These are phyloP conservation scores for Cyberlindnera samutprakarnensis DNA, from an alignment of 805 yeast genomes.

Conservation along the genomic window DNA sequence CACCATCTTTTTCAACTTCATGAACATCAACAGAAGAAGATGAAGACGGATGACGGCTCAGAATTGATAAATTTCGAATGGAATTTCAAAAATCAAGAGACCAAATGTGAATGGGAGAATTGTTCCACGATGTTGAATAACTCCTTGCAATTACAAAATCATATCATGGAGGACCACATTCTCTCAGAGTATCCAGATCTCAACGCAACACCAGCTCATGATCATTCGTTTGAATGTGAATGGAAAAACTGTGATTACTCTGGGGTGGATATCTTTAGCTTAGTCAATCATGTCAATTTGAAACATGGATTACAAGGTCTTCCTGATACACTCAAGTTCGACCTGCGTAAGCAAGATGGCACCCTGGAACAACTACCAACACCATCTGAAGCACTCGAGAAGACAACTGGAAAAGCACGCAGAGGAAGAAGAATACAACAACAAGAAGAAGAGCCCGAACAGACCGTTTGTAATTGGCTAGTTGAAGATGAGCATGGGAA, in stretches of 20 bases:
- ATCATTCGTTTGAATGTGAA: conserved; percentile 40
- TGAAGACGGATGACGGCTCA: conserved; percentile 2
- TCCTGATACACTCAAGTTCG: background rate
- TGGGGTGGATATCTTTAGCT: conserved; percentile 41
- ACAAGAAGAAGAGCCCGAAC: conserved; percentile 6
- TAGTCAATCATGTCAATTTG: conserved; percentile 53
- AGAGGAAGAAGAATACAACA: too few species aligned
- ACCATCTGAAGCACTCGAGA: conserved; percentile 1
- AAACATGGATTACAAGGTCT: conserved; percentile 28
- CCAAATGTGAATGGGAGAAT: conserved; percentile 63
- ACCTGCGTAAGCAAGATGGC: too few species aligned
- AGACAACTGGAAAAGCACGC: background rate
- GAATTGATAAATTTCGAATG: conserved; percentile 19
- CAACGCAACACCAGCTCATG: background rate
- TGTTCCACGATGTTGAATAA: conserved; percentile 40
- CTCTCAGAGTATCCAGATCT: conserved; percentile 20
- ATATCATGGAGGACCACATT: conserved; percentile 43
- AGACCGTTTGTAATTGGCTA: conserved; percentile 20
- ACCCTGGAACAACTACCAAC: background rate
- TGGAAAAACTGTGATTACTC: conserved; percentile 68
- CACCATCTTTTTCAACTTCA: conserved; percentile 32
- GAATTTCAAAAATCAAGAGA: conserved; percentile 29
- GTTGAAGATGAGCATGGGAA: conserved; percentile 3
- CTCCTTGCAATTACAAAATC: conserved; percentile 38
- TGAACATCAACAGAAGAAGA: conserved; percentile 25